Evolutionary conservation across 176 grass and related monocot genomes (phyloP), one percentile per base, ranked within the genome.

Genomic region (Puya raimondii): DNA sequence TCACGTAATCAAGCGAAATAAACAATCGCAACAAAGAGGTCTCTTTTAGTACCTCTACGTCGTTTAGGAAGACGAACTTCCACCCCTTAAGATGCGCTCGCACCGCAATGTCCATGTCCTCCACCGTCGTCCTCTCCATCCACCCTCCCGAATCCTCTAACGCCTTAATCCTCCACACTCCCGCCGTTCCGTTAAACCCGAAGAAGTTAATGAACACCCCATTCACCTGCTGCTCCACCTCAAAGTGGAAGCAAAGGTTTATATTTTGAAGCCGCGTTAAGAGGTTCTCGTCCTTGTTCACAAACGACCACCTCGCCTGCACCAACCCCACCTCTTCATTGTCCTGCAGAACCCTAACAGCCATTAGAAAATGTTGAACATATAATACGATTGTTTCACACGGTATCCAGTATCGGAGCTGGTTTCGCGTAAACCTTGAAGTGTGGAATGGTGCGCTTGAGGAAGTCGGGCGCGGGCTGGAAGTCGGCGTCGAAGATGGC

Each of bases 71-170:
- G 69, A 91, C 58, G 48, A 99, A 99, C 33, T 94, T 99, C 95
- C 95, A 99, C 53, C 95, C 95, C 18, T 86, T 81, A 12, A 99
- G 87, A 22, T 99, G 95, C 0, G 95, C 95, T 14, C 95, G 79
- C 58, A 99, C 95, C 0, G 95, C 95, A 68, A 99, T 99, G 72
- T 99, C 95, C 95, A 99, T 99, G 66, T 99, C 95, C 75, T 99
- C 95, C 16, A 99, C 95, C 0, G 95, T 99, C 14, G 95, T 99
- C 14, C 95, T 85, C 51, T 99, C 95, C 87, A 99, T 79, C 95
- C 95, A 99, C 7, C 95, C 95, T 11, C 95, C 95, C 0, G 95
- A 85, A 51, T 99, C 90, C 69, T 99, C 90, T 69, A 99, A 64
- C 23, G 95, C 85, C 73, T 84, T 99, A 48, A 91, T 92, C 67